Evolutionary conservation across 495 filamentous ascomycete genomes (phyloP).

Genomic region (Aspergillus asperescens): DNA sequence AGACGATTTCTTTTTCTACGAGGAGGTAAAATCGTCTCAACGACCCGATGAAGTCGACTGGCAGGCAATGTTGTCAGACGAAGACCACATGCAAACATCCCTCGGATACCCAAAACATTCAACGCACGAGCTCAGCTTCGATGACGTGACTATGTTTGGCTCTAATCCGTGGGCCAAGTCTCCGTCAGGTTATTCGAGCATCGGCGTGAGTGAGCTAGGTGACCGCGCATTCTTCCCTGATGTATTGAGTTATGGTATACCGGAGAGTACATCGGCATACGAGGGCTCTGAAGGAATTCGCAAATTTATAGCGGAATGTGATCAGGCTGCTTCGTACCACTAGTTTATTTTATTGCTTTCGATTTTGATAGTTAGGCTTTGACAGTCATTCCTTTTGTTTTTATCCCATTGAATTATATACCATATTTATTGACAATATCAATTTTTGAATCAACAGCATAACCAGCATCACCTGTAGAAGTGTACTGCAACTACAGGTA

Average conservation of each 20-base stretch:
- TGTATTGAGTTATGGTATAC: slow-evolving; percentile 30
- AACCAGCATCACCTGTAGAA: background rate
- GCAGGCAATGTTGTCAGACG: slow-evolving; percentile 53
- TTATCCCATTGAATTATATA: slow-evolving; percentile 5
- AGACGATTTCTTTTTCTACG: slow-evolving; percentile 33
- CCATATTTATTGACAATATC: background rate
- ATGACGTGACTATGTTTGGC: slow-evolving; percentile 42
- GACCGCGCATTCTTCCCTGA: slow-evolving; percentile 41
- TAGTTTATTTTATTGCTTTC: slow-evolving; percentile 2
- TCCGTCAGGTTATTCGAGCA: slow-evolving; percentile 48
- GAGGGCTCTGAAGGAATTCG: slow-evolving; percentile 84
- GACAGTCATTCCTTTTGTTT: slow-evolving; percentile 19
- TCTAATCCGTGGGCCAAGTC: slow-evolving; percentile 47
- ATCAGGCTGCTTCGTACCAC: slow-evolving; percentile 44
- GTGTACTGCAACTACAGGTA: too few species aligned
- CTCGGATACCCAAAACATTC: slow-evolving; percentile 22
- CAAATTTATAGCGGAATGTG: slow-evolving; percentile 80
- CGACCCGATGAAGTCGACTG: slow-evolving; percentile 44
- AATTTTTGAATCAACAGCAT: background rate
- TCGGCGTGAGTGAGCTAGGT: slow-evolving; percentile 50
- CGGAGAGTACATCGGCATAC: slow-evolving; percentile 51
- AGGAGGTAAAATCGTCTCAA: slow-evolving; percentile 22
- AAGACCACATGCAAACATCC: slow-evolving; percentile 22
- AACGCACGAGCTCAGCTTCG: slow-evolving; percentile 39
- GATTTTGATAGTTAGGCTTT: slow-evolving; percentile 15